phyloP scores from a whole-genome alignment of 108 stramenopile genomes.

The Discostella pseudostelligera region DNA sequence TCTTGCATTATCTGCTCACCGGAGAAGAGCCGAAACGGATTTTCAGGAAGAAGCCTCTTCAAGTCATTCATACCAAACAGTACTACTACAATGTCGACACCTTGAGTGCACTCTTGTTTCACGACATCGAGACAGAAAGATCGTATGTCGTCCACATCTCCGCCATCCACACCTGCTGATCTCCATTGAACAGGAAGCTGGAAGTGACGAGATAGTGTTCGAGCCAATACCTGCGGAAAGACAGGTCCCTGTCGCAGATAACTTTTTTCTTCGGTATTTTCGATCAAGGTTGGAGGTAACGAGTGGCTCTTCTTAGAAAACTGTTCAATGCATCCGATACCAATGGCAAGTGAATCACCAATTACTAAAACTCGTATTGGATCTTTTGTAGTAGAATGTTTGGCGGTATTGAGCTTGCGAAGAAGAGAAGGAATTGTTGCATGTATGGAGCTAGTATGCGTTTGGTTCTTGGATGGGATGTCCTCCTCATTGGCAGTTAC shows the following conservation, averaged over 20 bases:
- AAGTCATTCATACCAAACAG: conserved; percentile 72
- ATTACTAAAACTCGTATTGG: conserved; percentile 55
- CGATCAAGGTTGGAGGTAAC: conserved; percentile 33
- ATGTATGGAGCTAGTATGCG: background rate
- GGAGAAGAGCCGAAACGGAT: conserved; percentile 15
- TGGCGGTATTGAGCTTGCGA: background rate
- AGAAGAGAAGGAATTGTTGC: background rate
- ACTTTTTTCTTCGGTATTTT: conserved; percentile 27
- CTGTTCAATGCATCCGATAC: conserved; percentile 53
- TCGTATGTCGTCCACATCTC: conserved; percentile 50
- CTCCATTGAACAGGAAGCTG: conserved; percentile 52
- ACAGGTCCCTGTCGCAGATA: conserved; percentile 46
- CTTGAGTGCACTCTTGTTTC: conserved; percentile 42
- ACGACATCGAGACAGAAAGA: conserved; percentile 54
- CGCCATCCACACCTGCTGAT: conserved; percentile 76
- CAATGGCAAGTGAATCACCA: conserved; percentile 68
- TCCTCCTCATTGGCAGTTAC: background rate
- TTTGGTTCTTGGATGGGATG: background rate
- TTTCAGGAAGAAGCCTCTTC: conserved; percentile 48
- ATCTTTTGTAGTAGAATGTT: conserved; percentile 17
- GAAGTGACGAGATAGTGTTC: conserved; percentile 48
- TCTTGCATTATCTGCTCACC: background rate
- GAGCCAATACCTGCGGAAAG: conserved; percentile 60
- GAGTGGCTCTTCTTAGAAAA: conserved; percentile 50
- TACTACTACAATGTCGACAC: conserved; percentile 50